Base-by-base conservation (phyloP, 306 rosid species). In the Bauhinia variegata region DNA sequence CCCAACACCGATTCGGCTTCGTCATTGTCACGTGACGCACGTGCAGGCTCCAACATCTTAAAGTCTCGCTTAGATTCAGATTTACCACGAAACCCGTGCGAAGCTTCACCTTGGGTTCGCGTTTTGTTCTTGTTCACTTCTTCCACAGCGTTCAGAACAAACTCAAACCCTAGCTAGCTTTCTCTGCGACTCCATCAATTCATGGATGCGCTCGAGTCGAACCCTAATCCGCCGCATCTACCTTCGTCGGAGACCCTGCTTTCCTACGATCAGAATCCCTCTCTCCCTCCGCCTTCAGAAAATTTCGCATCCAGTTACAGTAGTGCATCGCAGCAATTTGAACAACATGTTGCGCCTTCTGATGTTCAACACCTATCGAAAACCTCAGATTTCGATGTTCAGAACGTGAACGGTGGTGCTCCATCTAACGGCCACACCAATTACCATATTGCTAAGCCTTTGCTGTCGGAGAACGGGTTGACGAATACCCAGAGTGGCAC, bases 401-500 rank as follows among this genome's bases (percentile, higher is more conserved):
- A 33, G 23, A 71, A 60, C 65, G 2, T 54, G 14, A 57, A 33
- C 63, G 71, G 60, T 5, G 8, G 1, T 10, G 14, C 36, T 28
- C 2, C 57, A 33, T 69, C 39, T 1, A 55, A 65, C 17, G 82
- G 75, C 36, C 46, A 17, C 13, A 51, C 23, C 41, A 6, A 5
- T 36, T 36, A 36, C 41, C 2, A 49, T 39, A 33, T 79, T 51
- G 61, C 28, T 7, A 84, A 54, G 52, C 93, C 86, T 5, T 44
- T 85, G 65, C 1, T 87, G 15, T 89, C 95, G 33, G 96, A 87
- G 33, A 91, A 88, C 30, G 98, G 95, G 1, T 42, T 81, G 39
- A 81, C 88, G 11, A 81, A 74, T 54, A 91, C 97, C 1, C 87
- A 83, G 9, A 92, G 96, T 46, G 96, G 98, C 8, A 83, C 85